Evolutionary conservation across 2,329 filamentous ascomycete species (phyloP), one percentile per base, ranked within the genome.

Genomic region (Dryadomyces sulphureus): DNA sequence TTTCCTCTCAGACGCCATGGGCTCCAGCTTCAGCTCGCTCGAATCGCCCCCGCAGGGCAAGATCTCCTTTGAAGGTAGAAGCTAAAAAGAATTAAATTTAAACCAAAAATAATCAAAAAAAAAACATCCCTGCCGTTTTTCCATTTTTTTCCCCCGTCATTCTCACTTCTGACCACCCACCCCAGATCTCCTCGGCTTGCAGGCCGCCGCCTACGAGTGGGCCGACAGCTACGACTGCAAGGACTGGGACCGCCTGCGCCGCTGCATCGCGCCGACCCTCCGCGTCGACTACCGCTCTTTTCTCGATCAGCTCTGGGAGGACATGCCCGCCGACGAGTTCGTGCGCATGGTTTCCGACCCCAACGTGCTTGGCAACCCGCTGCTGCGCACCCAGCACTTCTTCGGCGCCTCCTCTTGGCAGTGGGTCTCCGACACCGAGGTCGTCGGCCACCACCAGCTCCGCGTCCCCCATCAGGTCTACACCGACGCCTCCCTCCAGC

Each of bases 221-320:
- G 75, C 73, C 47, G 75, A 79, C 59, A 75, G 70, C 64, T 79
- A 80, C 60, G 76, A 80, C 60, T 70, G 69, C 59, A 81, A 81
- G 62, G 73, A 81, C 62, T 81, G 77, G 75, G 64, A 67, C 14
- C 70, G 75, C 44, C 68, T 81, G 24, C 57, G 65, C 53, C 73
- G 70, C 51, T 75, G 72, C 64, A 77, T 84, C 53, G 78, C 79
- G 3, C 78, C 79, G 1, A 77, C 71, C 1, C 57, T 77, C 14
- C 65, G 63, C 38, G 68, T 87, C 55, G 83, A 88, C 67, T 88
- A 88, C 70, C 75, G 73, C 43, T 69, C 71, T 36, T 75, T 80
- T 60, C 69, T 76, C 45, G 67, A 75, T 59, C 72, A 72, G 56
- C 59, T 73, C 47, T 80, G 75, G 75, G 69, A 74, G 42, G 66